Evolutionary conservation across 208 protist genomes (phyloP).

Genomic region (Trypanosoma scelopori): DNA sequence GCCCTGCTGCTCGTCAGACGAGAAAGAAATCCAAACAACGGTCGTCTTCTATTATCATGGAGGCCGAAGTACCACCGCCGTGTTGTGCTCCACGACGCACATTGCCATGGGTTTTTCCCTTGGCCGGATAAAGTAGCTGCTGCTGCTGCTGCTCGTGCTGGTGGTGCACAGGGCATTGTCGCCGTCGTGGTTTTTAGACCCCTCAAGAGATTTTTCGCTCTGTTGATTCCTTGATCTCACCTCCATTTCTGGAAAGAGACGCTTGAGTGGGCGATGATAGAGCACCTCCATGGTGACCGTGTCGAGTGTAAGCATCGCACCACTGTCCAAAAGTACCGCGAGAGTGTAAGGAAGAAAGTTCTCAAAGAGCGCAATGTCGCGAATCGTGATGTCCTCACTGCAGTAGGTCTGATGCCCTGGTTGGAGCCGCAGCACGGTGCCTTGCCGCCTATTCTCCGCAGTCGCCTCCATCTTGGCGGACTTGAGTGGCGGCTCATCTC

Average conservation of each 20-base stretch:
- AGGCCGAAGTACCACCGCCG: constrained; percentile 42
- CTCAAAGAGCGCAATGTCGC: constrained; percentile 47
- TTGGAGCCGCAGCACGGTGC: constrained; percentile 5
- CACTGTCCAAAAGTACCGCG: constrained; percentile 63
- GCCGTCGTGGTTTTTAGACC: not conserved
- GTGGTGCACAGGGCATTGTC: not conserved
- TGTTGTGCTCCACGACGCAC: constrained; percentile 60
- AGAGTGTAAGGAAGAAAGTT: constrained; percentile 50
- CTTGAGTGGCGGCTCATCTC: constrained; percentile 21
- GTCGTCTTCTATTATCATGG: constrained; percentile 11
- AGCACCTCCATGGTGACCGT: constrained; percentile 56
- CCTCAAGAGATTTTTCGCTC: not conserved
- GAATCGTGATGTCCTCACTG: constrained; percentile 60
- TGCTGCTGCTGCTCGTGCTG: not conserved
- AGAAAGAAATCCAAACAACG: not conserved
- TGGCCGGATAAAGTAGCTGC: constrained; percentile 16
- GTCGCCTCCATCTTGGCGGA: not conserved
- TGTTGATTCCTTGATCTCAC: not conserved
- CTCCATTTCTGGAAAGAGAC: constrained; percentile 20
- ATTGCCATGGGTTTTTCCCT: constrained; percentile 23
- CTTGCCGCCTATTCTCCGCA: not conserved
- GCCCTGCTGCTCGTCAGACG: no score
- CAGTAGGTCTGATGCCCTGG: constrained; percentile 41
- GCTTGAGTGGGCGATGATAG: constrained; percentile 21
- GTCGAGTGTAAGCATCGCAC: constrained; percentile 68